Conservation (phyloP, 1,139 yeast species). For the Hansenula lynferdii region DNA sequence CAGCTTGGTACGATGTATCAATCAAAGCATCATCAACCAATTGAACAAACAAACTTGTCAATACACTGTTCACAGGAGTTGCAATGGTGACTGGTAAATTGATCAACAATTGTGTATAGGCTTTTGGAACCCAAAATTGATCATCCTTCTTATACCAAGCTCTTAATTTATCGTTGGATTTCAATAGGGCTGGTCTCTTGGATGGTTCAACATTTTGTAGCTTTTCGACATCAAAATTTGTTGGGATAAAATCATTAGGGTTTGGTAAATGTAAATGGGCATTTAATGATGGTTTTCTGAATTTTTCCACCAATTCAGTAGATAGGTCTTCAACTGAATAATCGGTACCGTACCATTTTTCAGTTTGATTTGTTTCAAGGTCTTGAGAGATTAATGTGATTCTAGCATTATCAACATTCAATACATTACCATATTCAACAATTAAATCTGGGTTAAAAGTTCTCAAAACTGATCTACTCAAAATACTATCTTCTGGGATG, state of each 20-base stretch:
- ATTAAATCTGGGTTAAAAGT: slow-evolving; percentile 56
- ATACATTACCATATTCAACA: slow-evolving; percentile 40
- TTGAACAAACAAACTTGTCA: slow-evolving; percentile 60
- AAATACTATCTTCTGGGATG: slow-evolving; percentile 59
- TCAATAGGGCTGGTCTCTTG: slow-evolving; percentile 45
- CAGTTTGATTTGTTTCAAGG: slow-evolving; percentile 38
- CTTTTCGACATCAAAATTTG: slow-evolving; percentile 58
- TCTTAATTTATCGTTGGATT: slow-evolving; percentile 35
- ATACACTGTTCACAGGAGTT: slow-evolving; percentile 51
- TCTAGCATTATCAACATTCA: slow-evolving; percentile 59
- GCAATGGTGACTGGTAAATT: slow-evolving; percentile 61
- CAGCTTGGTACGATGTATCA: slow-evolving; percentile 79
- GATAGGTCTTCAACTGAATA: slow-evolving; percentile 49
- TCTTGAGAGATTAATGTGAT: slow-evolving; percentile 51
- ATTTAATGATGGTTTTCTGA: slow-evolving; percentile 33
- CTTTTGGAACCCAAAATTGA: slow-evolving; percentile 84
- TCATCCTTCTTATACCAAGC: slow-evolving; percentile 94
- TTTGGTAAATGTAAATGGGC: slow-evolving; percentile 55
- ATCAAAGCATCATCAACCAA: slow-evolving; percentile 71
- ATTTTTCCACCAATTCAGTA: slow-evolving; percentile 28
- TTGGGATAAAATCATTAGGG: slow-evolving; percentile 76
- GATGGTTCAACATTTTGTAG: slow-evolving; percentile 32
- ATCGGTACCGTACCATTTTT: slow-evolving; percentile 90
- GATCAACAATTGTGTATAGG: slow-evolving; percentile 58
- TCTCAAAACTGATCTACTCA: slow-evolving; percentile 54